Conservation (phyloP, 1,284 basidiomycete genomes). For the Boletus semigastroideus region DNA sequence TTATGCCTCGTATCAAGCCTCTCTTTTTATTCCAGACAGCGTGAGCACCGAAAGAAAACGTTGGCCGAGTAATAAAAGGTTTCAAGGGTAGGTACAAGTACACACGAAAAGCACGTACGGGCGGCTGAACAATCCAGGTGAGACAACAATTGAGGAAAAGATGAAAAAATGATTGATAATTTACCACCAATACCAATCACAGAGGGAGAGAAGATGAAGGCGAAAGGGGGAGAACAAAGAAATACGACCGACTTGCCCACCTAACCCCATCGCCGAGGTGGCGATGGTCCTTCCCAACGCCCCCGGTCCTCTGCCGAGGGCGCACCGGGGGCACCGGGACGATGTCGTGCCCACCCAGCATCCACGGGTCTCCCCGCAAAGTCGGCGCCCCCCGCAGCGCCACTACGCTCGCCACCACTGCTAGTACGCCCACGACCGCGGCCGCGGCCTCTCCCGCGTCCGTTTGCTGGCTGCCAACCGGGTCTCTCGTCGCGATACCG, state of each 20-base stretch:
- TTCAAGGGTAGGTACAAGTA: constrained; percentile 21
- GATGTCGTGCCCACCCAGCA: constrained; percentile 53
- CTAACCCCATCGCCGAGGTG: constrained; percentile 31
- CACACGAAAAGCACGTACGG: constrained; percentile 6
- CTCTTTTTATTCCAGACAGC: constrained; percentile 1
- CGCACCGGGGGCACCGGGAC: constrained; percentile 13
- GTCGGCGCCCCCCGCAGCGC: constrained; percentile 39
- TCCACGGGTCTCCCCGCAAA: constrained; percentile 46
- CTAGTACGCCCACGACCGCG: constrained; percentile 33
- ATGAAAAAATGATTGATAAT: constrained; percentile 23
- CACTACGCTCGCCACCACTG: constrained; percentile 11
- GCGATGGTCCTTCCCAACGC: constrained; percentile 33
- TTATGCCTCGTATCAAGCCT: neutral
- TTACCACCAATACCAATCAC: constrained; percentile 14
- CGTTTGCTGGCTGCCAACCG: constrained; percentile 23
- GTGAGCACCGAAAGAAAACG: neutral
- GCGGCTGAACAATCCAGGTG: constrained; percentile 9
- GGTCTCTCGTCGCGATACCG: constrained; percentile 27
- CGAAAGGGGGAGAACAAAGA: neutral
- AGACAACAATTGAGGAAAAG: neutral
- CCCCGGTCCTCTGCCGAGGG: constrained; percentile 23
- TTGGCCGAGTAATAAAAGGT: constrained; percentile 7
- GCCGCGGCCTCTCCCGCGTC: constrained; percentile 37
- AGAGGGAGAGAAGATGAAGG: neutral
- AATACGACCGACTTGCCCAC: neutral